Evolutionary conservation across 2,329 filamentous ascomycete genomes (phyloP).

Genomic region (Cytospora chrysosperma): DNA sequence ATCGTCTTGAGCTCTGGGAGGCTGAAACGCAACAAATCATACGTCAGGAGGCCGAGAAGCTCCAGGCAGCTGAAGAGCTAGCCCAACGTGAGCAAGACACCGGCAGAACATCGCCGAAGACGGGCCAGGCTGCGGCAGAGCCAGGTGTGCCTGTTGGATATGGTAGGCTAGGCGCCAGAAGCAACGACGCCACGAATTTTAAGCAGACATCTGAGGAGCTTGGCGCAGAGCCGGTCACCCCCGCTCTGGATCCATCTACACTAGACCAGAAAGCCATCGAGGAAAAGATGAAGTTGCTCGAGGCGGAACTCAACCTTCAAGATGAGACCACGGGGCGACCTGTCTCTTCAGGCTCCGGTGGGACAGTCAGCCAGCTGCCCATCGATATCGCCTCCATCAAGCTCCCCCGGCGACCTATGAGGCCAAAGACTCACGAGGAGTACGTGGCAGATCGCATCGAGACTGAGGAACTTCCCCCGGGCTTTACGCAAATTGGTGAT

Average conservation of each 20-base stretch:
- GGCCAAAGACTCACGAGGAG: constrained; percentile 53
- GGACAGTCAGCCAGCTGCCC: constrained; percentile 29
- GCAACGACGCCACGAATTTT: not conserved
- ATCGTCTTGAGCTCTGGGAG: constrained; percentile 40
- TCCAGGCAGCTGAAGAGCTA: constrained; percentile 27
- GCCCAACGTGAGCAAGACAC: not conserved
- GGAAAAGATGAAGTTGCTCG: constrained; percentile 28
- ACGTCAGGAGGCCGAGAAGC: constrained; percentile 30
- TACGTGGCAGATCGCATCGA: constrained; percentile 49
- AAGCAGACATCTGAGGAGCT: not conserved
- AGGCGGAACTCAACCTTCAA: constrained; percentile 28
- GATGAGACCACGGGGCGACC: constrained; percentile 20
- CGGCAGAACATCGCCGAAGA: not conserved
- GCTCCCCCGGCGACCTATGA: constrained; percentile 33
- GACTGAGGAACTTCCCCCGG: constrained; percentile 46
- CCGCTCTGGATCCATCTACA: constrained; percentile 4
- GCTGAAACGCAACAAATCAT: constrained; percentile 27
- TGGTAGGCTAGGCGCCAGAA: not conserved
- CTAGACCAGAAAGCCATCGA: constrained; percentile 23
- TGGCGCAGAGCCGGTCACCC: not conserved
- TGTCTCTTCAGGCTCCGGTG: constrained; percentile 24
- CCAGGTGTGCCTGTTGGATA: constrained; percentile 1
- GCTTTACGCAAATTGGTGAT: constrained; percentile 47
- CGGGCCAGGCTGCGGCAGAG: not conserved
- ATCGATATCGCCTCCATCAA: constrained; percentile 29